Evolutionary conservation across 2,329 filamentous ascomycete genomes (phyloP).

Genomic region (Alternaria dauci): DNA sequence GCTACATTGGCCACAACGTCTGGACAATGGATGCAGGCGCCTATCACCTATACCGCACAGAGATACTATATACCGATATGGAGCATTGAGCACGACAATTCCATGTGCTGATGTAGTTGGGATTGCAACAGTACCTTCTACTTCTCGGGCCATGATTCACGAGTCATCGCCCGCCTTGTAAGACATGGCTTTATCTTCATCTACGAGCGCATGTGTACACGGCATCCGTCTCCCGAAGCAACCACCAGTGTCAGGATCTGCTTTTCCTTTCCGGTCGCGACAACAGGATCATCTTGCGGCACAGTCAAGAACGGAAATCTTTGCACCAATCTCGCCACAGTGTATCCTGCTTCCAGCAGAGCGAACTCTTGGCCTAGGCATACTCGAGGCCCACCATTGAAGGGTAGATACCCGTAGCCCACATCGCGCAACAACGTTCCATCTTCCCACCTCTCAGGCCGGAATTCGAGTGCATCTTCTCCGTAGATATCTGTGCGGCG

Average conservation of each 20-base stretch:
- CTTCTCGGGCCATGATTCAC: no score
- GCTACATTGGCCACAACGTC: no score
- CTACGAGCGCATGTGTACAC: constrained; percentile 8
- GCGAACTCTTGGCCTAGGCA: constrained; percentile 45
- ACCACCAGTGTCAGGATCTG: constrained; percentile 24
- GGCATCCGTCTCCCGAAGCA: constrained; percentile 21
- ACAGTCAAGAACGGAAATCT: constrained; percentile 23
- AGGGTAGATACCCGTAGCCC: constrained; percentile 42
- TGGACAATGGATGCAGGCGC: no score
- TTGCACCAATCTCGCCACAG: constrained; percentile 35
- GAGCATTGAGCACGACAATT: no score
- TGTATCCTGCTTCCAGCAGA: constrained; percentile 38
- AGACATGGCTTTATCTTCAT: background rate
- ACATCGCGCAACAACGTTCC: constrained; percentile 14
- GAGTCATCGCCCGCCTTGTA: no score
- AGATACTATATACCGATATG: no score
- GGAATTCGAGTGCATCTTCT: constrained; percentile 46
- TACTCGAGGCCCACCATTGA: constrained; percentile 41
- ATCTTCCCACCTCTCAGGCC: constrained; percentile 48
- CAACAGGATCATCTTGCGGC: constrained; percentile 5
- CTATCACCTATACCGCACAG: no score
- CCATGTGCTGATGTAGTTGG: no score
- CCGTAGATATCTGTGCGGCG: constrained; percentile 48
- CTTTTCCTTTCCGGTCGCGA: constrained; percentile 17
- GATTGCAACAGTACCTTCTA: no score